These are phyloP conservation scores for Fusarium succisae DNA, from an alignment of 2,329 filamentous ascomycete species.

Conservation along the genomic window DNA sequence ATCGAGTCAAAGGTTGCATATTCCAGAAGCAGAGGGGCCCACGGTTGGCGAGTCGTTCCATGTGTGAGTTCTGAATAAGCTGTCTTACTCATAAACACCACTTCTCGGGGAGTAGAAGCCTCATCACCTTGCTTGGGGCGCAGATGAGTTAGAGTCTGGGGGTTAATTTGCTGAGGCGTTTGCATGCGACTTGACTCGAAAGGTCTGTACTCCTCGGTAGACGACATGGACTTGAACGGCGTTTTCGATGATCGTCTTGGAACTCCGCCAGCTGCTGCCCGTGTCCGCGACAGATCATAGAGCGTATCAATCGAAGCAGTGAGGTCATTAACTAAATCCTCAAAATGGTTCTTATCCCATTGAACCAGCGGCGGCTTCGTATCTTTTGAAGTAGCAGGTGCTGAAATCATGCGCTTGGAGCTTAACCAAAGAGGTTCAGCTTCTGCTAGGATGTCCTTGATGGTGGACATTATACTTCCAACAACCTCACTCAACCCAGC, in stretches of 20 bases:
- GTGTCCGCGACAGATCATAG: conserved; percentile 77
- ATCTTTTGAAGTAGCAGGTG: conserved; percentile 57
- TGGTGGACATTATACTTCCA: conserved; percentile 80
- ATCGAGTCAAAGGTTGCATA: conserved; percentile 73
- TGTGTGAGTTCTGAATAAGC: conserved; percentile 60
- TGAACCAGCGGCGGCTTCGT: conserved; percentile 66
- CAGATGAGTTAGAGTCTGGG: conserved; percentile 60
- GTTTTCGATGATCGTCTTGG: conserved; percentile 45
- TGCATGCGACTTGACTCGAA: conserved; percentile 70
- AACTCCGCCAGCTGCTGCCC: conserved; percentile 58
- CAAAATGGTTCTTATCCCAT: conserved; percentile 78
- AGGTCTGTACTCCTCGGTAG: conserved; percentile 57
- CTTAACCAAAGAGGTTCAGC: conserved; percentile 76
- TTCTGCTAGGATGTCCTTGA: conserved; percentile 82
- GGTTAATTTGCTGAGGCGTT: conserved; percentile 69
- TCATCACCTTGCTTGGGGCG: conserved; percentile 52
- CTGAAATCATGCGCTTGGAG: conserved; percentile 58
- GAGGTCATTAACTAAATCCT: conserved; percentile 77
- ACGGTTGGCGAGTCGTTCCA: conserved; percentile 55
- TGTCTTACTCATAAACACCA: conserved; percentile 60
- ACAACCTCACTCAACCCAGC: conserved; percentile 81
- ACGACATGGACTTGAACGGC: conserved; percentile 48
- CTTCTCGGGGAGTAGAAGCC: conserved; percentile 53
- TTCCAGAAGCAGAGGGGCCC: conserved; percentile 72
- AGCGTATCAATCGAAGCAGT: conserved; percentile 82